Evolutionary conservation across 169 alveolate species (phyloP), one percentile per base, ranked within the genome.

Genomic region (Eimeria necatrix): DNA sequence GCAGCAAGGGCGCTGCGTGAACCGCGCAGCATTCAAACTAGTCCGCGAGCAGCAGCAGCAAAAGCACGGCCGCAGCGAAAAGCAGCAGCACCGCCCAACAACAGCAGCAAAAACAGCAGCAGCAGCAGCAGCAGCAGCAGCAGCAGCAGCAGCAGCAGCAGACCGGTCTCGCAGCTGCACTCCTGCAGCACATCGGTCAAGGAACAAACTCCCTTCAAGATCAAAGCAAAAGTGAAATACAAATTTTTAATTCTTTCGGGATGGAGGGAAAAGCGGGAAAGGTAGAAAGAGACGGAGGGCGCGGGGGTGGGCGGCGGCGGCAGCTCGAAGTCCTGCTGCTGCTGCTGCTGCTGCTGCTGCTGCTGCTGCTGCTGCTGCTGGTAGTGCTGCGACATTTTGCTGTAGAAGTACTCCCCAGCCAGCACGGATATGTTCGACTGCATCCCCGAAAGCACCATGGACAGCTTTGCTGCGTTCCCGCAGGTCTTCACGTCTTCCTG

Each of bases 171-270:
- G 89, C 98, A 98, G 84, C 96, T 97, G 94, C 97, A 97, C 46
- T 97, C 97, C 74, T 94, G 93, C 92, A 98, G 97, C 24, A 96
- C 95, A 9, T 98, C 96, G 6, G 93, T 94, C 2, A 97, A 97
- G 24, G 98, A 87, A 93, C 98, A 98, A 48, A 96, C 91, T 32
- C 98, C 97, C 87, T 97, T 97, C 81, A 98, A 91, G 60, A 98
- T 60, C 22, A 97, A 95, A 16, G 98, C 97, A 95, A 97, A 98
- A 16, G 98, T 94, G 96, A 98, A 98, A 49, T 96, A 97, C 91
- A 98, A 86, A 88, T 98, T 97, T 94, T 97, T 98, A 14, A 98
- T 61, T 87, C 99, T 94, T 32, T 98, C 99, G 32, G 97, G 98
- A 91, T 98, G 97, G 70, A 91, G 52, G 2, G 98, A 98, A n/a